phyloP scores from a whole-genome alignment of 768 basidiomycete genomes.

The Kwoniella botswanensis region DNA sequence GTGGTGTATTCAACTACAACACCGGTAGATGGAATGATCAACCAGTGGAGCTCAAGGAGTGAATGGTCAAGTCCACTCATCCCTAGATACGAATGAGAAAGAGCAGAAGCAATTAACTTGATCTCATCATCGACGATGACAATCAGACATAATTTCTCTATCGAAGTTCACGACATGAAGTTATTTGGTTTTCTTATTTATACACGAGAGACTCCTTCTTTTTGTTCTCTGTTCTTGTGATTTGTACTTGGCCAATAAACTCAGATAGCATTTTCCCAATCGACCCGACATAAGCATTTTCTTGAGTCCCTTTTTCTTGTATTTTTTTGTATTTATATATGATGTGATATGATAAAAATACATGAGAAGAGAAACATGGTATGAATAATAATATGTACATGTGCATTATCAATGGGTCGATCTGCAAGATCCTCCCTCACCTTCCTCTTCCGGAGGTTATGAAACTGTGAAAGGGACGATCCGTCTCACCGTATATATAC shows the following conservation, averaged over 20 bases:
- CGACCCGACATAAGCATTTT: background rate
- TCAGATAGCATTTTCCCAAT: too few species aligned
- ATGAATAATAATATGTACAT: constrained; percentile 4
- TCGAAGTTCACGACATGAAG: background rate
- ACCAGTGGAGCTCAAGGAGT: constrained; percentile 26
- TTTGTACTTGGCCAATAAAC: background rate
- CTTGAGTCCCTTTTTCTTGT: background rate
- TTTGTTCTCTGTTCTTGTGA: background rate
- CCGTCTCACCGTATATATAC: background rate
- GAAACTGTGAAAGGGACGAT: background rate
- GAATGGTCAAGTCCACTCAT: constrained; percentile 34
- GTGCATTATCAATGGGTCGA: background rate
- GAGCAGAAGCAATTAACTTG: background rate
- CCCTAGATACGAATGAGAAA: constrained; percentile 5
- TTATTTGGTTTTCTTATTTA: background rate
- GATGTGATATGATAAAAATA: background rate
- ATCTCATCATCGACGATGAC: background rate
- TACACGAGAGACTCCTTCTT: background rate
- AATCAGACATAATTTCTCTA: background rate
- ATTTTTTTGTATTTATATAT: background rate
- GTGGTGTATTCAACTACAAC: background rate
- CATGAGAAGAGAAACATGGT: constrained; percentile 1
- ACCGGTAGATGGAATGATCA: background rate
- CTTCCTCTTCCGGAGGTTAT: background rate
- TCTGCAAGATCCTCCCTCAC: background rate